Base-by-base conservation (phyloP, 1,284 basidiomycete genomes). In the Vanrija sp. region DNA sequence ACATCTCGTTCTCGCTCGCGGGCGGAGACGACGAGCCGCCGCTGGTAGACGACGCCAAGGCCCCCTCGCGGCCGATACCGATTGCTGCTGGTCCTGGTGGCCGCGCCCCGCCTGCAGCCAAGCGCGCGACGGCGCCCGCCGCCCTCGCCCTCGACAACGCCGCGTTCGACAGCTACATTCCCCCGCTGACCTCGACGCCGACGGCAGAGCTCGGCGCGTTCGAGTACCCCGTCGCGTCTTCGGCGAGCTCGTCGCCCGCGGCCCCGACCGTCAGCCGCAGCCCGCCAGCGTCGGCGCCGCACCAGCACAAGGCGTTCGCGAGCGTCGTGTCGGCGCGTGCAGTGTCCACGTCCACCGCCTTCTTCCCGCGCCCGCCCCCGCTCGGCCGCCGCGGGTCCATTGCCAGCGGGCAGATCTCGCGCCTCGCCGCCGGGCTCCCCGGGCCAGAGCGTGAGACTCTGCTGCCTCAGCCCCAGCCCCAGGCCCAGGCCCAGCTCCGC, bases 141-240 rank as follows among this genome's bases (percentile, higher is more conserved):
- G 12, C 45, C 45, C 35, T 46, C 14, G 31, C 35, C 27, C 45
- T 15, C 22, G 27, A 47, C 22, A 22, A 31, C 16, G 36, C 18
- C 31, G 12, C 31, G 31, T 45, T 16, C 27, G 18, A 10, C 24
- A 9, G 12, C 24, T 44, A 25, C 44, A 8, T 35, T n/a, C 20
- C 41, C n/a, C 35, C 36, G n/a, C 44, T 36, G 19, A 27, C 27
- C 2, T 57, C 64, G 23, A 69, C 67, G 7, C 67, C 67, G 6
- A 62, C 63, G 2, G 60, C 62, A 3, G 67, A 69, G 45, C 59
- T 66, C 41, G 67, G 67, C 10, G 59, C 59, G 12, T 69, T 69
- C 57, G 67, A 69, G 53, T 69, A 69, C 51, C 67, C 67, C 25
- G 51, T 47, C 18, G 22, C 42, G 25, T 27, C 47, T 24, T 19